These are phyloP conservation scores for Yamadazyma atlantica DNA, from an alignment of 1,139 yeast genomes.

Conservation along the genomic window DNA sequence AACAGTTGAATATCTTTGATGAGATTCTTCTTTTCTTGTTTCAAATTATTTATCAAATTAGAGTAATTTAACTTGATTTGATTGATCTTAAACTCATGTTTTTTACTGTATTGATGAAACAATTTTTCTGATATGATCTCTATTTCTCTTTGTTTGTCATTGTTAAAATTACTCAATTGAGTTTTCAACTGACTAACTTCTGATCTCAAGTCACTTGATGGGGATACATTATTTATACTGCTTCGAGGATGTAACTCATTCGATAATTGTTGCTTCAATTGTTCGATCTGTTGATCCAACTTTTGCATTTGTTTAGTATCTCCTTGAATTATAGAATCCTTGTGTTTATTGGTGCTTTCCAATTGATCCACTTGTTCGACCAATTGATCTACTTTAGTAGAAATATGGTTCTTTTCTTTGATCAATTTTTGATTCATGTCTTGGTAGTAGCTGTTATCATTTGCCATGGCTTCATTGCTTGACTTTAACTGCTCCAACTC, in stretches of 20 bases:
- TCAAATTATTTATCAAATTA: constrained; percentile 38
- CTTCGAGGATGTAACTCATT: not conserved
- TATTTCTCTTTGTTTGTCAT: constrained; percentile 24
- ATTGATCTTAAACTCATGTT: constrained; percentile 62
- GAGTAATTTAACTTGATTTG: constrained; percentile 37
- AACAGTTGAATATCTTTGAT: constrained; percentile 47
- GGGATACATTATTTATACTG: constrained; percentile 1
- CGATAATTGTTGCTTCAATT: constrained; percentile 2
- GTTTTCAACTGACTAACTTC: constrained; percentile 2
- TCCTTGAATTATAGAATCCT: constrained; percentile 1
- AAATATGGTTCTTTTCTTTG: constrained; percentile 1
- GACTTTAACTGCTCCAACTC: not conserved
- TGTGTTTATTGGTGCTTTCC: constrained; percentile 1
- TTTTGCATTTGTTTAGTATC: constrained; percentile 2
- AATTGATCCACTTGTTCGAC: constrained; percentile 1
- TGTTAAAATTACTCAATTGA: constrained; percentile 2
- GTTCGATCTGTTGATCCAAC: constrained; percentile 1
- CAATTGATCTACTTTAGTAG: constrained; percentile 2
- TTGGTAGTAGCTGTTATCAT: not conserved
- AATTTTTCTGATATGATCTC: constrained; percentile 61
- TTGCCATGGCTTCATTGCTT: not conserved
- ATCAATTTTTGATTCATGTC: constrained; percentile 1
- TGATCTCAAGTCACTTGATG: not conserved
- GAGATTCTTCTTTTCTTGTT: constrained; percentile 40
- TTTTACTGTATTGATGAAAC: constrained; percentile 61